Conservation (phyloP, 192 early-diverging fungal species). For the Rhizophlyctis rosea region DNA sequence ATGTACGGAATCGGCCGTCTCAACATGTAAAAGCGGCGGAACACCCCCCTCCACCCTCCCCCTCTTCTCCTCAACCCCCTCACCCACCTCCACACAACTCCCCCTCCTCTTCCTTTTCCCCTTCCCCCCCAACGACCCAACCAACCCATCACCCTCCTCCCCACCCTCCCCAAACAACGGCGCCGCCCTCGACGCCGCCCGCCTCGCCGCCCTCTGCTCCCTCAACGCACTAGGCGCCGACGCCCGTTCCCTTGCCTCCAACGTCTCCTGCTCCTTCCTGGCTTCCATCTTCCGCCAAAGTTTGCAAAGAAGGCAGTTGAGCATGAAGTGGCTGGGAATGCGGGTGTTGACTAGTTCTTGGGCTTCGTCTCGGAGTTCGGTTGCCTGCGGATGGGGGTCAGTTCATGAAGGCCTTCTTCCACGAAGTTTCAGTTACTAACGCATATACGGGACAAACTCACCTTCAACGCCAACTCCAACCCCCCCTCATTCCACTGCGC, state of each 20-base stretch:
- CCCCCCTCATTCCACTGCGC: constrained; percentile 16
- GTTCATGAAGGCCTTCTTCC: not conserved
- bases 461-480: constrained; percentile 2
- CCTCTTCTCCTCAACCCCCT: not conserved
- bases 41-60: not conserved
- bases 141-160: no score
- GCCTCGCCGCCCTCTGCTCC: not conserved
- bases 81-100: not conserved
- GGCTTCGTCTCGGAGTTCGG: not conserved
- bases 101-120: not conserved
- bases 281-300: not conserved
- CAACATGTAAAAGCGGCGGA: not conserved
- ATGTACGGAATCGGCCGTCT: not conserved
- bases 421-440: no score
- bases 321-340: not conserved
- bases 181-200: not conserved
- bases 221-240: not conserved
- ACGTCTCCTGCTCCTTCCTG: not conserved
- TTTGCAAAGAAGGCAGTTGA: not conserved
- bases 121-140: not conserved
- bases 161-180: no score
- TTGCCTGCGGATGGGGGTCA: not conserved
- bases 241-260: not conserved
- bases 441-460: not conserved
- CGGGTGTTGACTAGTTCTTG: not conserved